These are phyloP conservation scores for Tothia fuscella DNA, from an alignment of 2,329 filamentous ascomycete genomes.

Conservation along the genomic window DNA sequence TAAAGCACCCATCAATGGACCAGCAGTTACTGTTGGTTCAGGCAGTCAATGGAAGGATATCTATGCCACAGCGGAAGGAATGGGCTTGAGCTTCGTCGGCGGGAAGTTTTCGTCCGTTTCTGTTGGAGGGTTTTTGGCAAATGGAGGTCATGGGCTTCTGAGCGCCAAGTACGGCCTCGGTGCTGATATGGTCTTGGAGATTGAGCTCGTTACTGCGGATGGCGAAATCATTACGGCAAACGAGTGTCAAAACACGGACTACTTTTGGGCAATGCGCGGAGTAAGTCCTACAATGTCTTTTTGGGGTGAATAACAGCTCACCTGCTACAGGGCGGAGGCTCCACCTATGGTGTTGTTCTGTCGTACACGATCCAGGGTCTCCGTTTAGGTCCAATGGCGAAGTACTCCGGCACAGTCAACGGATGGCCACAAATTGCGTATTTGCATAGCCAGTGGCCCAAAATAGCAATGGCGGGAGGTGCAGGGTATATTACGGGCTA, in stretches of 20 bases:
- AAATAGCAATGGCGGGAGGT: constrained; percentile 6
- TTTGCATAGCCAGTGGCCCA: constrained; percentile 7
- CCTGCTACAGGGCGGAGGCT: constrained; percentile 5
- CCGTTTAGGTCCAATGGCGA: background rate
- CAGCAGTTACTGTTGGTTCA: constrained; percentile 10
- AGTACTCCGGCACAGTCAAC: background rate
- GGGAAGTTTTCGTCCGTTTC: constrained; percentile 1
- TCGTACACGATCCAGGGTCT: constrained; percentile 8
- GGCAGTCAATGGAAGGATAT: constrained; percentile 8
- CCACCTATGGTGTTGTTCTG: constrained; percentile 9
- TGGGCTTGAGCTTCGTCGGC: constrained; percentile 3
- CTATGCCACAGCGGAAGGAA: background rate
- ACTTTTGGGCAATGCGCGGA: constrained; percentile 9
- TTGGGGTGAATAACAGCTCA: background rate
- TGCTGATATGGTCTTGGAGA: constrained; percentile 27
- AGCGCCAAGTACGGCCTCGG: constrained; percentile 24
- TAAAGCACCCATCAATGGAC: constrained; percentile 3
- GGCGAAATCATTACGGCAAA: constrained; percentile 28
- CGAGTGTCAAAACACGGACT: constrained; percentile 14
- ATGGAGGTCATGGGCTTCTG: constrained; percentile 25
- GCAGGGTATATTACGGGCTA: constrained; percentile 8
- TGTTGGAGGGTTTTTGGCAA: constrained; percentile 7
- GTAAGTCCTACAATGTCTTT: constrained; percentile 4
- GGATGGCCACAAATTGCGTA: constrained; percentile 6
- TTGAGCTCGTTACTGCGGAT: constrained; percentile 27